Conservation (phyloP, 352 stramenopile species). For the Phytophthora megakarya region DNA sequence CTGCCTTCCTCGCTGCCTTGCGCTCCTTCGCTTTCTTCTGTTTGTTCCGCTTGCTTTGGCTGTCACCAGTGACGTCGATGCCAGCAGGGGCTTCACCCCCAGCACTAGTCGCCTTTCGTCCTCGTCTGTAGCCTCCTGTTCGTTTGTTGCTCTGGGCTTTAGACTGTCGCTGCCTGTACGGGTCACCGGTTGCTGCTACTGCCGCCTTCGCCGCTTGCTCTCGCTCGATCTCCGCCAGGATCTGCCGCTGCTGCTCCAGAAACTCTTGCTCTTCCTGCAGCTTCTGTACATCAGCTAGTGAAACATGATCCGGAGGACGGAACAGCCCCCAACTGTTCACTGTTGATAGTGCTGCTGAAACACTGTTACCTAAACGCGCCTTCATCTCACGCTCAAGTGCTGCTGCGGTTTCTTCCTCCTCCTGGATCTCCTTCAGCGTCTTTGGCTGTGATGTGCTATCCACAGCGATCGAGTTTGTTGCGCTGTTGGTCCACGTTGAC, state of each 20-base stretch:
- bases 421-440: constrained; percentile 70
- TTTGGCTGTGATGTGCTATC: constrained; percentile 30
- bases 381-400: constrained; percentile 54
- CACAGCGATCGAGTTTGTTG: constrained; percentile 4
- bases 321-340: constrained; percentile 77
- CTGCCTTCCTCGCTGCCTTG: constrained; percentile 37
- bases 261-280: constrained; percentile 68
- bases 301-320: constrained; percentile 49
- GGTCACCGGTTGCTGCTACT: constrained; percentile 1
- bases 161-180: constrained; percentile 1
- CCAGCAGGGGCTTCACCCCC: background rate
- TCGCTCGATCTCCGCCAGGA: constrained; percentile 63
- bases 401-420: constrained; percentile 55
- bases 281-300: constrained; percentile 66
- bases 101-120: constrained; percentile 14
- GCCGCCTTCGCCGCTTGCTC: constrained; percentile 32
- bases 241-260: constrained; percentile 68
- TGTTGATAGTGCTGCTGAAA: constrained; percentile 43
- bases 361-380: constrained; percentile 33
- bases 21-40: constrained; percentile 41
- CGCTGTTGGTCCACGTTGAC: constrained; percentile 30
- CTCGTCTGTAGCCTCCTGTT: constrained; percentile 10
- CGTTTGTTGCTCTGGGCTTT: constrained; percentile 22
- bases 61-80: constrained; percentile 1
- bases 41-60: constrained; percentile 38